Evolutionary conservation across 1,139 yeast species (phyloP), one percentile per base, ranked within the genome.

Genomic region (Sugiyamaella xylanicola): DNA sequence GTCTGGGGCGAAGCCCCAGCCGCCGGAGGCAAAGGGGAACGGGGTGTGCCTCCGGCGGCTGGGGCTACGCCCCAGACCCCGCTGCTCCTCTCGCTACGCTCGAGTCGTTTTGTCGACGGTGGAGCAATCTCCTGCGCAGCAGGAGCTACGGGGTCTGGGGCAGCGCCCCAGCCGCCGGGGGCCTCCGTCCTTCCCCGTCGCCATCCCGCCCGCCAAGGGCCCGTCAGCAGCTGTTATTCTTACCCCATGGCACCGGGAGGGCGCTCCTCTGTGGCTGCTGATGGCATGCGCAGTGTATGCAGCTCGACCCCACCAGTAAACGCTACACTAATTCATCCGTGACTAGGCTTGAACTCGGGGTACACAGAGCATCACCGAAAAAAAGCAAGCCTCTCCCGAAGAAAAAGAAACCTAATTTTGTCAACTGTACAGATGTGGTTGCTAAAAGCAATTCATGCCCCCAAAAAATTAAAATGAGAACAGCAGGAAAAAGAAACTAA

Each of bases 131-230:
- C 29, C 8, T 5, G 37, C 37, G 15, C 15, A 32, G 37, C 37
- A n/a, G 15, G 37, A 8, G 15, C 37, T 8, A n/a, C 37, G 15
- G 37, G 37, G 15, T 32, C 15, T n/a, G 37, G 37, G 37, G 15
- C 37, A 13, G 37, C 8, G 37, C 37, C 37, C 37, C 37, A n/a
- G 37, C 37, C 37, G 37, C 37, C 37, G 37, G 37, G 13, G 37
- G 37, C 37, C 8, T n/a, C 15, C 37, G 8, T 9, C 29, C 8
- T 9, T 25, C 29, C 29, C 29, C 29, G 9, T 5, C 5, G 5
- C 37, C 37, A 15, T 32, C 13, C 5, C 13, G 13, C 37, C 37
- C 37, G n/a, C n/a, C n/a, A n/a, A n/a, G n/a, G n/a, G n/a, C n/a
- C n/a, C n/a, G n/a, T n/a, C n/a, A n/a, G n/a, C n/a, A n/a, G n/a